Evolutionary conservation across 768 basidiomycete species (phyloP).

Genomic region (Pulveroboletus sp.): DNA sequence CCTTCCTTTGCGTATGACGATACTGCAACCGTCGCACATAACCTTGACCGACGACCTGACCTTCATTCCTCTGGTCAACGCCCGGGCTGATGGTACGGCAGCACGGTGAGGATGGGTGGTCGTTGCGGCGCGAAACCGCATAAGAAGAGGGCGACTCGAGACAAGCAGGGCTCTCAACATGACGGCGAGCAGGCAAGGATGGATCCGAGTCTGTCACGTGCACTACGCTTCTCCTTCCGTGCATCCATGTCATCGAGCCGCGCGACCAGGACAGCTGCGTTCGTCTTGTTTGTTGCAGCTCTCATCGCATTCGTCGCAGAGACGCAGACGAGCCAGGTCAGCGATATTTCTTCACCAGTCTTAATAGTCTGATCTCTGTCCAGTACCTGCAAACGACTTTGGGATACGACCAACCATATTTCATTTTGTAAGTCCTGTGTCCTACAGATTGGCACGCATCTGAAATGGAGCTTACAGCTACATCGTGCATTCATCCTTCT

Average conservation of each 20-base stretch:
- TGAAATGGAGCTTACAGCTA: conserved; percentile 49
- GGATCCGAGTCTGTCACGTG: conserved; percentile 14
- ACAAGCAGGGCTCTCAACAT: conserved; percentile 69
- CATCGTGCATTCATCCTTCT: conserved; percentile 81
- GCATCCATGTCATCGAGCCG: background rate
- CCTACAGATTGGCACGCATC: background rate
- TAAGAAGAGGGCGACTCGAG: conserved; percentile 59
- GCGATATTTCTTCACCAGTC: conserved; percentile 6
- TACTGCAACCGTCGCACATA: conserved; percentile 91
- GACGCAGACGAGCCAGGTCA: conserved; percentile 74
- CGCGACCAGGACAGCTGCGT: conserved; percentile 39
- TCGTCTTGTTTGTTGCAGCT: conserved; percentile 54
- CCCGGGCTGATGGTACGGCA: conserved; percentile 25
- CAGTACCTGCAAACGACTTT: conserved; percentile 80
- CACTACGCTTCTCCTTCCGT: background rate
- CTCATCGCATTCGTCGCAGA: conserved; percentile 76
- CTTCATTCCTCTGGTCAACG: conserved; percentile 83
- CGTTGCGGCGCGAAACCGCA: conserved; percentile 45
- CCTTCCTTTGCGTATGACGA: conserved; percentile 86
- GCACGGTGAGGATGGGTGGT: conserved; percentile 31
- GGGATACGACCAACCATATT: conserved; percentile 83
- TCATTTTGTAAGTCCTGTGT: conserved; percentile 67
- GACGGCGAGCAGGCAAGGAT: background rate
- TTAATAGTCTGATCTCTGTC: conserved; percentile 4
- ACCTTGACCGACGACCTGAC: conserved; percentile 91